Evolutionary conservation across 257 asterid species (phyloP).

Genomic region (Rehmannia glutinosa): DNA sequence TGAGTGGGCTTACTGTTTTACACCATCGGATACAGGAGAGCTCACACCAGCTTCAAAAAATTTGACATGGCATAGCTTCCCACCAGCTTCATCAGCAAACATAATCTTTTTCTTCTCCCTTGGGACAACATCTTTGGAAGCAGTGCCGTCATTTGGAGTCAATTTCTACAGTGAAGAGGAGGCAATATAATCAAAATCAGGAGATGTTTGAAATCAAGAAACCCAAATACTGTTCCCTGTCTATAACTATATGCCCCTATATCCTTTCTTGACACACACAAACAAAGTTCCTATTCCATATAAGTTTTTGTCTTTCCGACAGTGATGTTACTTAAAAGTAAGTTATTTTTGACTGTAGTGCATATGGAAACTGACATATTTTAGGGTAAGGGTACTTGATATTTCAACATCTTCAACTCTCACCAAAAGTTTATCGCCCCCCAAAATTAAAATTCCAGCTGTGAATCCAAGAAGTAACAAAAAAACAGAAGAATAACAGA

Average conservation of each 20-base stretch:
- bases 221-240: background rate
- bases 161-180: conserved; percentile 28
- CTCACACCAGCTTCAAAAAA: conserved; percentile 26
- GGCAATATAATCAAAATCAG: background rate
- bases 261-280: background rate
- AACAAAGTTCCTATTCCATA: background rate
- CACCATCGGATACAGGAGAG: conserved; percentile 15
- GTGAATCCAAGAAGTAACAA: too few species aligned
- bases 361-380: background rate
- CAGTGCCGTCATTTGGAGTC: conserved; percentile 26
- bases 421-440: background rate
- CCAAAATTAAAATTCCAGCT: background rate
- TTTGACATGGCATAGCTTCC: conserved; percentile 51
- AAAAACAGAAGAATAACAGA: background rate
- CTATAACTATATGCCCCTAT: background rate
- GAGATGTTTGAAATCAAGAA: background rate
- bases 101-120: conserved; percentile 42
- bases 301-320: background rate
- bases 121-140: too few species aligned
- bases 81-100: conserved; percentile 71
- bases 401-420: background rate
- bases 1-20: conserved; percentile 12
- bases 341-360: background rate
- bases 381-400: background rate
- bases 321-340: too few species aligned